These are phyloP conservation scores for Rhizopogon vesiculosus DNA, from an alignment of 768 basidiomycete genomes.

Conservation along the genomic window DNA sequence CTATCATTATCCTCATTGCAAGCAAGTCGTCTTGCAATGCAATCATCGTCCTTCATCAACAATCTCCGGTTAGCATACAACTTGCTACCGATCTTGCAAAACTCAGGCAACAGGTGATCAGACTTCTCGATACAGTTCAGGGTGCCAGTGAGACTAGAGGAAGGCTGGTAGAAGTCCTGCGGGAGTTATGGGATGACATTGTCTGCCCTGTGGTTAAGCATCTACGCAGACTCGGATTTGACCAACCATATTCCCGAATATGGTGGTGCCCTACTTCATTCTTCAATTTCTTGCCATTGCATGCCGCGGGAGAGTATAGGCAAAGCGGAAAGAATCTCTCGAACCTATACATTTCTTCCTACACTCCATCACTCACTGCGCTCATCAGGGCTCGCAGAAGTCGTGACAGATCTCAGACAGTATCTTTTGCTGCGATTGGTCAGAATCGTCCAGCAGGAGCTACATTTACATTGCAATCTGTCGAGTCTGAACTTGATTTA, in stretches of 20 bases:
- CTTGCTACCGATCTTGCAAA: neutral
- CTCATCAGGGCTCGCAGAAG: conserved; percentile 6
- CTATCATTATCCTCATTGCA: neutral
- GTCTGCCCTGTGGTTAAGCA: too few species aligned
- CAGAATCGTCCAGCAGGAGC: neutral
- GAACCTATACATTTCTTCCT: conserved; percentile 4
- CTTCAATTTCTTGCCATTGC: conserved; percentile 7
- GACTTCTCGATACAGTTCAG: too few species aligned
- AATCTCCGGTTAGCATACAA: neutral
- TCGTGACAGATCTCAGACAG: neutral
- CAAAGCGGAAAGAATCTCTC: neutral
- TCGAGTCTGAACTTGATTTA: neutral
- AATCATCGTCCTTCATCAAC: conserved; percentile 3
- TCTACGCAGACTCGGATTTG: neutral
- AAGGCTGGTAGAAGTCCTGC: too few species aligned
- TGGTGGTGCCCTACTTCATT: conserved; percentile 7
- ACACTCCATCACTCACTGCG: conserved; percentile 3
- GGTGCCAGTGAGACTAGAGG: too few species aligned
- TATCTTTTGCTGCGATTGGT: conserved; percentile 1
- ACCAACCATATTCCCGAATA: neutral
- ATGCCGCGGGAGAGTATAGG: conserved; percentile 4
- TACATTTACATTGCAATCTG: neutral
- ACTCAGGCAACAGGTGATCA: too few species aligned
- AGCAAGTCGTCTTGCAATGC: conserved; percentile 10
- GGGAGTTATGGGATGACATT: too few species aligned